Conservation (phyloP, 768 basidiomycete genomes). For the Mycena vitilis region DNA sequence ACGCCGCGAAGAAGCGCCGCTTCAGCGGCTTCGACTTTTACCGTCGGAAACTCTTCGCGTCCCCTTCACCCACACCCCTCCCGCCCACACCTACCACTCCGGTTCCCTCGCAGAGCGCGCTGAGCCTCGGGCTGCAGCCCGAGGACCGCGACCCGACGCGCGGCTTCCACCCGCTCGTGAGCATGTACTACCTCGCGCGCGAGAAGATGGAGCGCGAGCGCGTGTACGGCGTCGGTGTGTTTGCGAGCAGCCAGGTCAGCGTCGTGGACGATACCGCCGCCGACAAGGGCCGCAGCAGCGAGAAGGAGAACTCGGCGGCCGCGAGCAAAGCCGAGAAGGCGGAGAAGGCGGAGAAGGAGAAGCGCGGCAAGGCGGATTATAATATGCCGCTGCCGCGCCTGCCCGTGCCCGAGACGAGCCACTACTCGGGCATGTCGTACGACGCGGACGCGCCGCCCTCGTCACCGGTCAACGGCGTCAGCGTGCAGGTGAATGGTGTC, state of each 20-base stretch:
- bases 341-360: constrained; percentile 53
- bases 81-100: constrained; percentile 36
- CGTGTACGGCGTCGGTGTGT: constrained; percentile 74
- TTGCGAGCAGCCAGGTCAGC: constrained; percentile 71
- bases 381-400: constrained; percentile 70
- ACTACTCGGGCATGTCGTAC: constrained; percentile 87
- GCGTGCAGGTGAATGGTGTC: constrained; percentile 20
- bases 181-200: constrained; percentile 95
- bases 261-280: constrained; percentile 44
- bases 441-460: constrained; percentile 57
- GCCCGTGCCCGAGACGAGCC: constrained; percentile 50
- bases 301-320: constrained; percentile 28
- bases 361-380: constrained; percentile 63
- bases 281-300: neutral
- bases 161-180: constrained; percentile 94
- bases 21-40: constrained; percentile 98
- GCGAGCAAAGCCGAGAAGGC: constrained; percentile 67
- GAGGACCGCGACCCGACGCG: constrained; percentile 77
- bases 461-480: constrained; percentile 8
- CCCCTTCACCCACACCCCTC: constrained; percentile 48
- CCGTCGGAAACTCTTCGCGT: constrained; percentile 83
- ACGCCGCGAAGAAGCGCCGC: constrained; percentile 48
- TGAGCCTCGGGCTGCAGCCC: constrained; percentile 46
- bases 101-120: constrained; percentile 48
- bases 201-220: constrained; percentile 96